A percentile compares a stretch with the other conserved stretches of the same genome.
Evolutionary conservation across 2,329 filamentous ascomycete genomes (phyloP).

Genomic region (Chaetomium sp.): DNA sequence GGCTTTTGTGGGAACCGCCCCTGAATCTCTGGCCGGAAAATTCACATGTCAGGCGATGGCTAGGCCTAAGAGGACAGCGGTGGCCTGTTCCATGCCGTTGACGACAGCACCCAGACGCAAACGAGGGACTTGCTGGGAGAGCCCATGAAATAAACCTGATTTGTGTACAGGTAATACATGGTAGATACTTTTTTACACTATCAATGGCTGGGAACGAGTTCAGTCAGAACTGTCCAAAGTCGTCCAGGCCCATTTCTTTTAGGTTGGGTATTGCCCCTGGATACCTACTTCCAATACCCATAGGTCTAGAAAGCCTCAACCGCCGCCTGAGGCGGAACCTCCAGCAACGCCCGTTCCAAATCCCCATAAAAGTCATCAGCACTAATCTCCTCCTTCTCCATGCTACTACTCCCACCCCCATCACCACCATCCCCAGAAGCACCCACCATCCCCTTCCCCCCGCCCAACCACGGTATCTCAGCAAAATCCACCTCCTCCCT

Average conservation of each 20-base stretch:
- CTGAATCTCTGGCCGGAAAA: conserved; percentile 26
- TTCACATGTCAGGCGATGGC: conserved; percentile 39
- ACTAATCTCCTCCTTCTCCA: background rate
- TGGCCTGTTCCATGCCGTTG: conserved; percentile 21
- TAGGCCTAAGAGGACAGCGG: conserved; percentile 13
- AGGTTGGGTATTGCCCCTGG: background rate
- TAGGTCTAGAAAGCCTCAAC: conserved; percentile 18
- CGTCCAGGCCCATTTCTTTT: too few relatives aligned
- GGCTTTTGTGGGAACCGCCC: conserved; percentile 23
- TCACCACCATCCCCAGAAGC: background rate
- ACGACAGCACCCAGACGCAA: background rate
- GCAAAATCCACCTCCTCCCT: conserved; percentile 32
- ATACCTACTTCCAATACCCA: background rate
- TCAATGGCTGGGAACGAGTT: background rate
- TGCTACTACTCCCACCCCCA: background rate
- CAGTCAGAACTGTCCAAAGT: too few relatives aligned
- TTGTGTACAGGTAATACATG: background rate
- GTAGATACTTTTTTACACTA: background rate
- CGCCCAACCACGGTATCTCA: conserved; percentile 30
- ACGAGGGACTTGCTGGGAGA: background rate
- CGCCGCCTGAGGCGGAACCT: conserved; percentile 1
- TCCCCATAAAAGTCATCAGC: conserved; percentile 6
- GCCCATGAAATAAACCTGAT: background rate
- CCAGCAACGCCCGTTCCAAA: conserved; percentile 14
- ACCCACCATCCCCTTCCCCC: background rate